These are phyloP conservation scores for Plenodomus lindquistii DNA, from an alignment of 2,329 filamentous ascomycete species.

Conservation along the genomic window DNA sequence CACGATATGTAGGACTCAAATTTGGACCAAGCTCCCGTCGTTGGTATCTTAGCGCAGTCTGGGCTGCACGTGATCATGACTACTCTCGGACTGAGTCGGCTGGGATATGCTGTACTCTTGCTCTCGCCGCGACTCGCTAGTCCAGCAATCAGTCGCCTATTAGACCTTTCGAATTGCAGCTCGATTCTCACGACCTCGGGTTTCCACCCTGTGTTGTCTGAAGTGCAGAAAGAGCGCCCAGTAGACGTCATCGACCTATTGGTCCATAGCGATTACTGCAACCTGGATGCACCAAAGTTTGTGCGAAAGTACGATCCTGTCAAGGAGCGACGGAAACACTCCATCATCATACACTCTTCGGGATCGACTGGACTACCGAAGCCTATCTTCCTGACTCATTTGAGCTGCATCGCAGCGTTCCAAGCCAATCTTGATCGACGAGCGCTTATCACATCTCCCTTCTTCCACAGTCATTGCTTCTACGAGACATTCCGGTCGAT, in stretches of 20 bases:
- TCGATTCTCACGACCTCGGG: slow-evolving; percentile 21
- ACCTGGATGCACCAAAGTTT: slow-evolving; percentile 18
- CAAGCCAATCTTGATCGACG: slow-evolving; percentile 20
- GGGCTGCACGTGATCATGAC: slow-evolving; percentile 61
- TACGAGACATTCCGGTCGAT: slow-evolving; percentile 29
- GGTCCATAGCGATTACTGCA: slow-evolving; percentile 23
- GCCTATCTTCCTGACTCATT: slow-evolving; percentile 64
- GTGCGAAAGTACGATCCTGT: slow-evolving; percentile 22
- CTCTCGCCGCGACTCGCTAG: slow-evolving; percentile 59
- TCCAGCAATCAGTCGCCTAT: slow-evolving; percentile 55
- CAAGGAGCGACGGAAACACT: slow-evolving; percentile 44
- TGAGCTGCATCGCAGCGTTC: slow-evolving; percentile 25
- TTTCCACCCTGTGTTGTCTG: slow-evolving; percentile 24
- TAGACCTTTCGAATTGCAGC: slow-evolving; percentile 27
- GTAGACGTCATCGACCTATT: slow-evolving; percentile 28
- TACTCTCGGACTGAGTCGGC: slow-evolving; percentile 57
- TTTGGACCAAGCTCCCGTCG: slow-evolving; percentile 25
- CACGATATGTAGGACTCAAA: slow-evolving; percentile 13
- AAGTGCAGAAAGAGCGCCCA: slow-evolving; percentile 33
- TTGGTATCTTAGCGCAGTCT: slow-evolving; percentile 58
- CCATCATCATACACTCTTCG: slow-evolving; percentile 51
- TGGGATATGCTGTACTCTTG: slow-evolving; percentile 60
- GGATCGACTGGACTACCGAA: slow-evolving; percentile 67
- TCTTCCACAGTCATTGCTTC: slow-evolving; percentile 32
- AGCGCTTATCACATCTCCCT: slow-evolving; percentile 27